Percentiles rank a stretch among this genome's conserved stretches.
Evolutionary conservation across 1,284 basidiomycete species (phyloP).

Genomic region (Sanghuangporus weigelae): DNA sequence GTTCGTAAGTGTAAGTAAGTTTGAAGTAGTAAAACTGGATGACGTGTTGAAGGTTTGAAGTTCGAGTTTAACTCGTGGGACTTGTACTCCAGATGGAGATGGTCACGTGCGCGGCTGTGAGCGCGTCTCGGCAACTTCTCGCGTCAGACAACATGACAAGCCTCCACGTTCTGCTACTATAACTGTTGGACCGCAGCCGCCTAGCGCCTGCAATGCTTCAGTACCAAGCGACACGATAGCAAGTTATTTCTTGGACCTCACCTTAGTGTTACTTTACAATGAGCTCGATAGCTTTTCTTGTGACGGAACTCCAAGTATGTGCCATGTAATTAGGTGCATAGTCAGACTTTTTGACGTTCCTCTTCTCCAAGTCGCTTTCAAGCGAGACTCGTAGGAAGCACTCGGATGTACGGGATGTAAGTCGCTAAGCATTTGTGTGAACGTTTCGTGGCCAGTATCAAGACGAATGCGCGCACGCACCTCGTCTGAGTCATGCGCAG

Average conservation of each 20-base stretch:
- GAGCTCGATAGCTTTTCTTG: conserved; percentile 43
- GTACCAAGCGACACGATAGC: background rate
- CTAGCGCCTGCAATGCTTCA: background rate
- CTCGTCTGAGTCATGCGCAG: background rate
- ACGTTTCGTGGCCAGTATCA: no score
- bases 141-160: background rate
- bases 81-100: background rate
- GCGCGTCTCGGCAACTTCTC: background rate
- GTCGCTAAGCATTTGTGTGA: conserved; percentile 12
- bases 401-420: conserved; percentile 78
- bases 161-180: background rate
- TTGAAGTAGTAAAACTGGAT: no score
- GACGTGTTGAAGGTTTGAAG: background rate
- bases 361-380: conserved; percentile 53
- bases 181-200: background rate
- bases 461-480: background rate
- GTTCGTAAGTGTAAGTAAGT: no score
- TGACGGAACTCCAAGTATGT: conserved; percentile 41
- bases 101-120: background rate
- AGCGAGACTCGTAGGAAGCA: conserved; percentile 79
- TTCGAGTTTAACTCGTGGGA: background rate
- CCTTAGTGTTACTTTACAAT: conserved; percentile 22
- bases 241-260: background rate
- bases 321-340: background rate
- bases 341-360: background rate